Evolutionary conservation across 1,284 basidiomycete genomes (phyloP).

Genomic region (Leccinum subrobustum): DNA sequence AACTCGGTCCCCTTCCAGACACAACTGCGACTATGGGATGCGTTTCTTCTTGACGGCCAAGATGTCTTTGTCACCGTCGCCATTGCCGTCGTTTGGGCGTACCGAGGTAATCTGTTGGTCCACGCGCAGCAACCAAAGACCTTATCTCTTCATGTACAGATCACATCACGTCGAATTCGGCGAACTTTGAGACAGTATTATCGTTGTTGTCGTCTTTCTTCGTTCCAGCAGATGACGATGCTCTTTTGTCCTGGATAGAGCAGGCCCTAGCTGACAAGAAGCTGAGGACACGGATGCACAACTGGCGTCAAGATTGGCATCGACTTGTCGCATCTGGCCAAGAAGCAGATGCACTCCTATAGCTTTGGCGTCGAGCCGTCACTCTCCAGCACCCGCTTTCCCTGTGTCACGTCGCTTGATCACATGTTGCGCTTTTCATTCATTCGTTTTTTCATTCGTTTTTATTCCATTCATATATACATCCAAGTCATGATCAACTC

Average conservation of each 20-base stretch:
- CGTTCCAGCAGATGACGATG: constrained; percentile 85
- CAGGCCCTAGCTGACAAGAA: constrained; percentile 70
- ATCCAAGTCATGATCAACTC: constrained; percentile 18
- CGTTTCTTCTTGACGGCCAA: constrained; percentile 85
- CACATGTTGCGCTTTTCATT: constrained; percentile 1
- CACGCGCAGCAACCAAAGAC: not conserved
- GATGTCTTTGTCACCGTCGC: constrained; percentile 87
- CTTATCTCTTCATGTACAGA: constrained; percentile 47
- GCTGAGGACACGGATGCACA: constrained; percentile 63
- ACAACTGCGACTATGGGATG: constrained; percentile 94
- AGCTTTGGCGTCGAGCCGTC: constrained; percentile 20
- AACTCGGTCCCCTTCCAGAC: constrained; percentile 97
- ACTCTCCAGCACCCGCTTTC: not conserved
- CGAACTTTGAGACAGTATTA: constrained; percentile 90
- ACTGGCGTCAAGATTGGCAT: constrained; percentile 75
- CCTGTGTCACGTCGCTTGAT: constrained; percentile 10
- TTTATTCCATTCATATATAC: constrained; percentile 32
- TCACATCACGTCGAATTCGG: constrained; percentile 69
- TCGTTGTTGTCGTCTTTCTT: constrained; percentile 90
- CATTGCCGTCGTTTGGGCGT: constrained; percentile 87
- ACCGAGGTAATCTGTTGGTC: constrained; percentile 57
- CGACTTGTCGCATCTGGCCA: constrained; percentile 64
- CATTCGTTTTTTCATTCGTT: not conserved
- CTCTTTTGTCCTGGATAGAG: constrained; percentile 77
- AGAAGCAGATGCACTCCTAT: constrained; percentile 65